Evolutionary conservation across 805 yeast genomes (phyloP), one percentile per base, ranked within the genome.

Genomic region (Monosporozyma yasuniensis): DNA sequence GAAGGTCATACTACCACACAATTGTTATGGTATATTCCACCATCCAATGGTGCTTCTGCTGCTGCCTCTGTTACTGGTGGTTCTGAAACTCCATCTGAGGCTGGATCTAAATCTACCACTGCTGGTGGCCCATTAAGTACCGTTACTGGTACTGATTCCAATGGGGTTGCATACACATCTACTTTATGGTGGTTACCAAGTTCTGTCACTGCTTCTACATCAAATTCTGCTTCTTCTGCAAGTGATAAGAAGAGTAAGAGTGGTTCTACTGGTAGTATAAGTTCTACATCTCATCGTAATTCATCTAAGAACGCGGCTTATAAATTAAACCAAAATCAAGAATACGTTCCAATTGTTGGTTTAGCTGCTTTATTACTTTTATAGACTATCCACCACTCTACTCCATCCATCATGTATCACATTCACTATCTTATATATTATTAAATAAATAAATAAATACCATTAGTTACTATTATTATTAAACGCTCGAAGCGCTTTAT

Each of bases 141-240:
- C 1, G 39, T 57, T 8, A 55, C 59, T 1, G 50, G 59, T 21
- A 52, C 61, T 4, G 51, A 60, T 37, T 50, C 64, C 12, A 47
- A 49, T 7, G 64, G 65, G 45, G 55, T 49, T 16, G 9, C 55
- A 1, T 59, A 58, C 46, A 55, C 61, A 7, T 60, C 65, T 10
- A 61, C 60, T 2, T 48, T 61, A n/a, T 64, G 67, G 67, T 64
- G 27, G 27, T 25, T 25, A 25, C 27, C 27, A 25, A 25, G 27
- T 25, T 25, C 27, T 25, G 27, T 25, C 27, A 25, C 27, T 8
- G 27, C n/a, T n/a, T n/a, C n/a, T n/a, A n/a, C n/a, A n/a, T n/a
- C n/a, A n/a, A n/a, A 25, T 25, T 25, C 53, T 19, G 16, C 42
- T 14, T 25, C 43, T 19, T 23, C 42, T 10, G 46, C n/a, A n/a